A percentile compares a stretch with the other conserved stretches of the same genome.
Evolutionary conservation across 352 stramenopile genomes (phyloP).

Genomic region (Phytophthora megakarya): DNA sequence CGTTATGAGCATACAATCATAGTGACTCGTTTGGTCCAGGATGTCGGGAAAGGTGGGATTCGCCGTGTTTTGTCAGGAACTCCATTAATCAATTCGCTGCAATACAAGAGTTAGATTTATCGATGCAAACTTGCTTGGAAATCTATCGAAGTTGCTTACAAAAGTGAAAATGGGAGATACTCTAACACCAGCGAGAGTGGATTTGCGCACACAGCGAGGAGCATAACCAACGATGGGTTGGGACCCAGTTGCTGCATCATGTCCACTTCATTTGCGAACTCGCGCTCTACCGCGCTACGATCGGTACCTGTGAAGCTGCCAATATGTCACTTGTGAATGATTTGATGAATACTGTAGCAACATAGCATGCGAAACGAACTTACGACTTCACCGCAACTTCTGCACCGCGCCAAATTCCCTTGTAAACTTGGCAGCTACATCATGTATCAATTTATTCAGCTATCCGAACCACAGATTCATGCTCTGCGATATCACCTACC

Average conservation of each 20-base stretch:
- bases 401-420: conserved; percentile 72
- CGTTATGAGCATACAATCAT: conserved; percentile 64
- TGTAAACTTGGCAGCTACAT: conserved; percentile 74
- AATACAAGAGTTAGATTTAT: neutral
- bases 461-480: neutral
- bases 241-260: conserved; percentile 70
- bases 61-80: conserved; percentile 56
- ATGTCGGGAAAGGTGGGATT: conserved; percentile 65
- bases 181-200: conserved; percentile 75
- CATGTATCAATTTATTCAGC: neutral
- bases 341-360: neutral
- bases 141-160: conserved; percentile 41
- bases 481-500: conserved; percentile 33
- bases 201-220: conserved; percentile 63
- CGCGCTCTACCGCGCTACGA: conserved; percentile 55
- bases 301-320: conserved; percentile 61
- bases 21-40: conserved; percentile 76
- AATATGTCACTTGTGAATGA: neutral
- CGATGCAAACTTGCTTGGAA: neutral
- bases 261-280: conserved; percentile 78
- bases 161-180: conserved; percentile 80
- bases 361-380: conserved; percentile 1
- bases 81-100: conserved; percentile 78
- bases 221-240: conserved; percentile 73
- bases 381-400: conserved; percentile 83